phyloP scores from a whole-genome alignment of 2,329 filamentous ascomycete species.

The Myriosclerotinia curreyana region DNA sequence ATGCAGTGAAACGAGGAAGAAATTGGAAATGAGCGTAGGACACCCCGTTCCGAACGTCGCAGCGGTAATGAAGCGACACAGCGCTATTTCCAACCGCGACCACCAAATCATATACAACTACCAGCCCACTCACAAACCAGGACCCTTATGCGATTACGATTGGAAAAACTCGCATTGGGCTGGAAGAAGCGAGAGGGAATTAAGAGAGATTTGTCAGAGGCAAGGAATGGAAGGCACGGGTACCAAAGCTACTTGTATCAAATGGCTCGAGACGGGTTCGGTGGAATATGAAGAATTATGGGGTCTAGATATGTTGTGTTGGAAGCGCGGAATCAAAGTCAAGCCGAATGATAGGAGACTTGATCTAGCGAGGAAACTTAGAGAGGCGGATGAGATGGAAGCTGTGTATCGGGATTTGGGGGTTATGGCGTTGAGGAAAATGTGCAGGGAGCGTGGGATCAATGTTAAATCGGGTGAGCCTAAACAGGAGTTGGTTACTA shows the following conservation, averaged over 20 bases:
- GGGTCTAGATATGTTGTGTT: neutral
- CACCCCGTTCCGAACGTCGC: constrained; percentile 20
- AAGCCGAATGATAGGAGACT: neutral
- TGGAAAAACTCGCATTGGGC: constrained; percentile 32
- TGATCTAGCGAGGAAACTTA: neutral
- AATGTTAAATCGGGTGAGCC: neutral
- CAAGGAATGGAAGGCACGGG: constrained; percentile 18
- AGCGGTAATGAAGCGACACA: neutral
- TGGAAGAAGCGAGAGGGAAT: constrained; percentile 21
- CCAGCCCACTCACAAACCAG: neutral
- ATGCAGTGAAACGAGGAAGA: neutral
- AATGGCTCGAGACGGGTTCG: constrained; percentile 8
- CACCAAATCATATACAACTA: constrained; percentile 8
- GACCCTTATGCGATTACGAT: constrained; percentile 26
- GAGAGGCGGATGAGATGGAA: neutral
- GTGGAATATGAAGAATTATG: constrained; percentile 3
- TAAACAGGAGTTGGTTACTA: neutral
- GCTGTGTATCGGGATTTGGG: neutral
- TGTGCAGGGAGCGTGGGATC: neutral
- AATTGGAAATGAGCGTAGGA: constrained; percentile 26
- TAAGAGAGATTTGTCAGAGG: constrained; percentile 23
- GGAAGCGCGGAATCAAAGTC: neutral
- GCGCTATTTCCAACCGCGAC: neutral
- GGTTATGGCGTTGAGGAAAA: neutral
- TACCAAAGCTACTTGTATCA: neutral